These are phyloP conservation scores for Dipteronia dyeriana DNA, from an alignment of 345 rosid genomes.

Conservation along the genomic window DNA sequence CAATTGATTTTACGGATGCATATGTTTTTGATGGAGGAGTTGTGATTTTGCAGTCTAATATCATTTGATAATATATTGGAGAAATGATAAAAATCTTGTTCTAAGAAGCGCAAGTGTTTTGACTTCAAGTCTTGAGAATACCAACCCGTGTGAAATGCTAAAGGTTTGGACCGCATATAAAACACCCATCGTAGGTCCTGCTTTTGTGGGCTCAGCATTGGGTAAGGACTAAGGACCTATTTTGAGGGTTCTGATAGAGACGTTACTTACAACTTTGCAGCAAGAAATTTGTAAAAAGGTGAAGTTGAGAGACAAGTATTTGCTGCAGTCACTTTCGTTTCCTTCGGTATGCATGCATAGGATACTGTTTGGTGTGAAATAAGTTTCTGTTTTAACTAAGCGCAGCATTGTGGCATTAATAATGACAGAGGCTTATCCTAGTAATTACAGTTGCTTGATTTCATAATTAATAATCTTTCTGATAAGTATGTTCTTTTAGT, in stretches of 20 bases:
- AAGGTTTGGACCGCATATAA: neutral
- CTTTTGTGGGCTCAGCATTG: neutral
- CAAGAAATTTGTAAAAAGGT: neutral
- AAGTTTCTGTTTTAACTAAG: neutral
- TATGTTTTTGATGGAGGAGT: neutral
- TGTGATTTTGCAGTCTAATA: neutral
- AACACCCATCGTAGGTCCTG: neutral
- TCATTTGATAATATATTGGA: slow-evolving; percentile 6
- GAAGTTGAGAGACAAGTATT: slow-evolving; percentile 2
- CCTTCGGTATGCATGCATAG: neutral
- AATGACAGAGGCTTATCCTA: neutral
- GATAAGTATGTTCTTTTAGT: neutral
- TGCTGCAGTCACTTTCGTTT: neutral
- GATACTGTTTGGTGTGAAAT: neutral
- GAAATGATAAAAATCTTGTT: neutral
- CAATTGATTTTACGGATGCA: neutral
- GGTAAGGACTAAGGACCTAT: neutral
- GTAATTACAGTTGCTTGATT: neutral
- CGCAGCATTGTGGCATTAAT: neutral
- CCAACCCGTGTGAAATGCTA: neutral
- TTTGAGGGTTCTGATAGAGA: neutral
- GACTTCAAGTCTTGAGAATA: neutral
- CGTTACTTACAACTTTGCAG: neutral
- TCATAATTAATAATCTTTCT: neutral
- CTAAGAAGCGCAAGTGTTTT: neutral